Evolutionary conservation across 1,139 yeast species (phyloP).

Genomic region (Taphrina wiesneri): DNA sequence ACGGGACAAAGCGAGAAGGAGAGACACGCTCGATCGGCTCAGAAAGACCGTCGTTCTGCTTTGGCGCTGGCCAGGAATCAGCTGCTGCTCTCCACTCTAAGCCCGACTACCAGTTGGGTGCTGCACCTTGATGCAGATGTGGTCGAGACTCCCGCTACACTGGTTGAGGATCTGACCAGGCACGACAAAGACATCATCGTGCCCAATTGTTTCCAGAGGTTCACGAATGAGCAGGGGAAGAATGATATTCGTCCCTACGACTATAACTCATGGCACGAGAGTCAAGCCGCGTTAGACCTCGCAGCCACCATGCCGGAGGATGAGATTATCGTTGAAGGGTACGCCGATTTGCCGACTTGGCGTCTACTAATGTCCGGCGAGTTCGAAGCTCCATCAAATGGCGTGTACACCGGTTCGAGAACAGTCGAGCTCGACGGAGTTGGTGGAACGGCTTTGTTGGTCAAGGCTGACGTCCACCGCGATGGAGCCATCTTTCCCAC

Average conservation of each 20-base stretch:
- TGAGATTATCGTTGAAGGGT: slow-evolving; percentile 88
- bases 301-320: slow-evolving; percentile 76
- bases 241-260: slow-evolving; percentile 83
- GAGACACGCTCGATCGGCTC: slow-evolving; percentile 57
- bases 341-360: slow-evolving; percentile 87
- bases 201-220: slow-evolving; percentile 91
- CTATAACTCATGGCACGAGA: slow-evolving; percentile 94
- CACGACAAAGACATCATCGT: slow-evolving; percentile 85
- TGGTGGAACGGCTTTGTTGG: slow-evolving; percentile 91
- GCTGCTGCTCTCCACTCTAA: slow-evolving; percentile 79
- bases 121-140: slow-evolving; percentile 95
- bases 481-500: slow-evolving; percentile 99
- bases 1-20: slow-evolving; percentile 57
- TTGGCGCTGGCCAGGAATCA: slow-evolving; percentile 97
- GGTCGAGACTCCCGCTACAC: slow-evolving; percentile 76
- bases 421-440: slow-evolving; percentile 79
- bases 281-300: slow-evolving; percentile 75
- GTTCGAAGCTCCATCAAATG: slow-evolving; percentile 62
- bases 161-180: slow-evolving; percentile 81
- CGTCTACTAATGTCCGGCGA: slow-evolving; percentile 93
- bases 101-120: slow-evolving; percentile 91
- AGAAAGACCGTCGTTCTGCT: slow-evolving; percentile 80
- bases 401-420: neutral
- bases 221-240: slow-evolving; percentile 53
- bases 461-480: slow-evolving; percentile 94